A percentile compares a stretch with the other conserved stretches of the same genome.
phyloP scores from a whole-genome alignment of 257 asterid species.

The Solanum paucissectum region DNA sequence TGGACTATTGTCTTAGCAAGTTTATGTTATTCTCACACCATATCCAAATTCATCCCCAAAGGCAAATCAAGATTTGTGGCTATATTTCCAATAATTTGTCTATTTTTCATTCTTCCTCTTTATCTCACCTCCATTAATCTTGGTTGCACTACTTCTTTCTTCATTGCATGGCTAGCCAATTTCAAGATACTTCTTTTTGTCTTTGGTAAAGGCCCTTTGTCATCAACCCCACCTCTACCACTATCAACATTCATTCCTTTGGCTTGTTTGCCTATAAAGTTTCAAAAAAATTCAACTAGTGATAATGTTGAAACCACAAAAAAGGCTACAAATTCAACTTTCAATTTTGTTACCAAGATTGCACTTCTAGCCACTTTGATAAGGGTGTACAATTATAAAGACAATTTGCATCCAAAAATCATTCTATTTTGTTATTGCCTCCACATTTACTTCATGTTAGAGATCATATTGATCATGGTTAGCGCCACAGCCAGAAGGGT shows the following conservation, averaged over 20 bases:
- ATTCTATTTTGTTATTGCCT: constrained; percentile 3
- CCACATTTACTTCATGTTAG: background rate
- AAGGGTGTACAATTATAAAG: background rate
- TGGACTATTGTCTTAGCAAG: constrained; percentile 29
- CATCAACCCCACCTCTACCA: constrained; percentile 16
- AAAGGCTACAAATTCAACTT: background rate
- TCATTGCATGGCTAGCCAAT: constrained; percentile 44
- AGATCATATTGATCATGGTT: background rate
- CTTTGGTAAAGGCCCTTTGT: constrained; percentile 33
- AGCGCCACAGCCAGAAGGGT: background rate
- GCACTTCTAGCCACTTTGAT: constrained; percentile 4
- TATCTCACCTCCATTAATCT: constrained; percentile 36
- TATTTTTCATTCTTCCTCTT: constrained; percentile 40
- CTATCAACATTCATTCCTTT: constrained; percentile 28
- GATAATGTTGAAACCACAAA: background rate
- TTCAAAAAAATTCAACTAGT: background rate
- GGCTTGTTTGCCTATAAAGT: constrained; percentile 48
- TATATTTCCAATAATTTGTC: constrained; percentile 26
- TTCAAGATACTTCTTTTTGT: constrained; percentile 50
- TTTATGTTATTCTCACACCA: constrained; percentile 31
- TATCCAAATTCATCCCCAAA: constrained; percentile 12
- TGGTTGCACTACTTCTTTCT: constrained; percentile 41
- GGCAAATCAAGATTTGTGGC: constrained; percentile 16
- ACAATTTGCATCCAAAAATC: constrained; percentile 14
- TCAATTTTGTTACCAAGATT: constrained; percentile 8